phyloP scores from a whole-genome alignment of 768 basidiomycete species.

The Cyclocybe cylindracea region DNA sequence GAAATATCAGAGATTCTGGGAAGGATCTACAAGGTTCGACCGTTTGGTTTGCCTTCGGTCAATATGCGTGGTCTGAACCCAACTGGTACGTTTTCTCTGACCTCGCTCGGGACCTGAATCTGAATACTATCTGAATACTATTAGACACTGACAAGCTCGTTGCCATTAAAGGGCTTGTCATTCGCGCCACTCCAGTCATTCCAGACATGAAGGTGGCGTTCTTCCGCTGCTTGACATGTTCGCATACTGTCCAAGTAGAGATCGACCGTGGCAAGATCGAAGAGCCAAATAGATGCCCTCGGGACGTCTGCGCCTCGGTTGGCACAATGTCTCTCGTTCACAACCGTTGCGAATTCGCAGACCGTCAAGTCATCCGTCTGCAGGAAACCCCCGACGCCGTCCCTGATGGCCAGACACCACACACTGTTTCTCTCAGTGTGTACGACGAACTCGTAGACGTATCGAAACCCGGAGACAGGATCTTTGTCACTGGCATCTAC shows the following conservation, averaged over 20 bases:
- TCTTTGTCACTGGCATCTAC: slow-evolving; percentile 92
- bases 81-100: slow-evolving; percentile 55
- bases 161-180: slow-evolving; percentile 94
- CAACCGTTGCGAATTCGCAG: slow-evolving; percentile 95
- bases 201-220: slow-evolving; percentile 99
- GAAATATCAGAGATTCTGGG: slow-evolving; percentile 89
- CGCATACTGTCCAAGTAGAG: slow-evolving; percentile 95
- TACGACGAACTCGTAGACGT: slow-evolving; percentile 98
- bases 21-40: slow-evolving; percentile 90
- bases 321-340: slow-evolving; percentile 96
- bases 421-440: slow-evolving; percentile 95
- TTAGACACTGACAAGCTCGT: slow-evolving; percentile 98
- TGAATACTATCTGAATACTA: background rate
- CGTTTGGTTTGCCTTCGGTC: slow-evolving; percentile 78
- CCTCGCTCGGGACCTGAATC: background rate
- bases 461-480: slow-evolving; percentile 93
- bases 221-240: slow-evolving; percentile 95
- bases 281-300: slow-evolving; percentile 88
- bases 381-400: slow-evolving; percentile 99
- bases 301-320: slow-evolving; percentile 86
- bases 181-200: slow-evolving; percentile 95
- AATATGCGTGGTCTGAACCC: slow-evolving; percentile 98
- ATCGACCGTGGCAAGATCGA: slow-evolving; percentile 98
- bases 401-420: slow-evolving; percentile 97
- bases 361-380: slow-evolving; percentile 91